phyloP scores from a whole-genome alignment of 2,329 filamentous ascomycete genomes.

The Colletotrichum orbiculare region DNA sequence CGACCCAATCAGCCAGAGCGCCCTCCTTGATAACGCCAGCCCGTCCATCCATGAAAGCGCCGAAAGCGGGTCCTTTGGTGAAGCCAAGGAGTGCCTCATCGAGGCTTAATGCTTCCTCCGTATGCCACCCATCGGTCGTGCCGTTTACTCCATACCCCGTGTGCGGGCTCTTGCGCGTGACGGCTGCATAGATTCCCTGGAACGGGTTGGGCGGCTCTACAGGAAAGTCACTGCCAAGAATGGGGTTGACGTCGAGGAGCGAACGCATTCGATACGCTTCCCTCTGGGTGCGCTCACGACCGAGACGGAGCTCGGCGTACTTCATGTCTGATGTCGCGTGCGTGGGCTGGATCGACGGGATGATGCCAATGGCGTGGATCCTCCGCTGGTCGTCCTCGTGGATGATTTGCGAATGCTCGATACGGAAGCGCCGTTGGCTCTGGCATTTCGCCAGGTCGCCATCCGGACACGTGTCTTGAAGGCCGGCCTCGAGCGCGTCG shows the following conservation, averaged over 20 bases:
- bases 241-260: constrained; percentile 62
- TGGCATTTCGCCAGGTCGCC: constrained; percentile 61
- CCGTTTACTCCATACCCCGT: constrained; percentile 62
- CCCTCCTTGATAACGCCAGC: constrained; percentile 70
- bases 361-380: constrained; percentile 68
- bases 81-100: constrained; percentile 63
- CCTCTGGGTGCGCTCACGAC: constrained; percentile 60
- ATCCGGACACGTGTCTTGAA: constrained; percentile 63
- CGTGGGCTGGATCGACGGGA: constrained; percentile 77
- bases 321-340: constrained; percentile 79
- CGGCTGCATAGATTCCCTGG: constrained; percentile 75
- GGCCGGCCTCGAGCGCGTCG: constrained; percentile 69
- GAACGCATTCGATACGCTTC: constrained; percentile 76
- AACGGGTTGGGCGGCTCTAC: constrained; percentile 77
- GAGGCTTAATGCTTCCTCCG: constrained; percentile 67
- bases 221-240: constrained; percentile 78
- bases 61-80: constrained; percentile 34
- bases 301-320: constrained; percentile 72
- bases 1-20: constrained; percentile 76
- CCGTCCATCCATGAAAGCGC: constrained; percentile 64
- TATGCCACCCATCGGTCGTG: constrained; percentile 66
- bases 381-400: constrained; percentile 72
- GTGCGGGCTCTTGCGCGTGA: constrained; percentile 68
- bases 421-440: constrained; percentile 67
- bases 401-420: constrained; percentile 79